Conservation (phyloP, 1,139 yeast species). For the Lodderomyces metapsilosis region DNA sequence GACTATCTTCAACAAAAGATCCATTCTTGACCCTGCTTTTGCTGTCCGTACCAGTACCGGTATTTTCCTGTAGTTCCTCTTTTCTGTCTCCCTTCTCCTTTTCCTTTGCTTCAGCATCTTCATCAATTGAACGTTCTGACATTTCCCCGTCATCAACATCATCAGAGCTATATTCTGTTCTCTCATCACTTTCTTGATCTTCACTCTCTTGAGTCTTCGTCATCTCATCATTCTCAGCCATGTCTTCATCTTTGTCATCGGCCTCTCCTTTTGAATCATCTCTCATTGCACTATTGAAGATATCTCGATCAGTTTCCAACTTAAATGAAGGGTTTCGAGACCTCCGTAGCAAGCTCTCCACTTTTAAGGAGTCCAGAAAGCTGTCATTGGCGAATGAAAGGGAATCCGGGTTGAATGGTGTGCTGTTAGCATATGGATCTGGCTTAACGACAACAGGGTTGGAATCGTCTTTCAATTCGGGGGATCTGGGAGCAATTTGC, state of each 20-base stretch:
- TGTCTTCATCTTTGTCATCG: constrained; percentile 1
- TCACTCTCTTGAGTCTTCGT: neutral
- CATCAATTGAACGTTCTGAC: constrained; percentile 1
- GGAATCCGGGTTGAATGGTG: neutral
- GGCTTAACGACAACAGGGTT: constrained; percentile 3
- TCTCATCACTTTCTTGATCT: neutral
- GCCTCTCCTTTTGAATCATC: constrained; percentile 1
- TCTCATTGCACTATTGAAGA: neutral
- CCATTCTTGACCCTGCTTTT: neutral
- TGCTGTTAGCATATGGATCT: neutral
- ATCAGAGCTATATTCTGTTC: constrained; percentile 8
- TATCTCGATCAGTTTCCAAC: constrained; percentile 2
- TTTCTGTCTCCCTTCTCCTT: constrained; percentile 1
- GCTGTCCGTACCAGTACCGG: neutral
- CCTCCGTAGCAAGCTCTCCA: constrained; percentile 2
- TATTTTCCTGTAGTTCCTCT: neutral
- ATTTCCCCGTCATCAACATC: neutral
- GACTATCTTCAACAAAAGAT: neutral
- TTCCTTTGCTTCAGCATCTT: neutral
- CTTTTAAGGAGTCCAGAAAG: neutral
- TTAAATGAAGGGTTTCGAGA: constrained; percentile 7
- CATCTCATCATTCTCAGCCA: constrained; percentile 1
- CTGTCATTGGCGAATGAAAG: constrained; percentile 1
- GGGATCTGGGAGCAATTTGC: constrained; percentile 4
- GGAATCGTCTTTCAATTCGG: constrained; percentile 8